phyloP scores from a whole-genome alignment of 129 eudicot species.

The Artemisia argyi region DNA sequence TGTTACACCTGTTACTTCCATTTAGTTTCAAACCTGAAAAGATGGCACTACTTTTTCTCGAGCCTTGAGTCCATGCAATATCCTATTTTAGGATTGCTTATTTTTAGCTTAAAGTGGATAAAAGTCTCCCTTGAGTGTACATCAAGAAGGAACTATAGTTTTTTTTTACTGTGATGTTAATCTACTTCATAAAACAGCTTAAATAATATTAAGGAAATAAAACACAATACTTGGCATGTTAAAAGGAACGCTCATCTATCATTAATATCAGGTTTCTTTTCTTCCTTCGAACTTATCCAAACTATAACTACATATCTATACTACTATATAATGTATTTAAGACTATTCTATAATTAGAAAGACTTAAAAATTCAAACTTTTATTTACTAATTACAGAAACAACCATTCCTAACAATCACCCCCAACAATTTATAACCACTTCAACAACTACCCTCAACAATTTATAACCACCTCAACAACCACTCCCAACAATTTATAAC shows the following conservation, averaged over 20 bases:
- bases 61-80: conserved; percentile 51
- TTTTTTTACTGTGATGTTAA: conserved; percentile 12
- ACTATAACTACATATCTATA: conserved; percentile 1
- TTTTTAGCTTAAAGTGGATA: conserved; percentile 17
- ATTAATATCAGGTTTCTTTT: not conserved
- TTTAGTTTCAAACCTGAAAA: conserved; percentile 20
- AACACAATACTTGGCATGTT: conserved; percentile 10
- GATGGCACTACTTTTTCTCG: conserved; percentile 40
- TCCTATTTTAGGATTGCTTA: conserved; percentile 18
- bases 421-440: no score
- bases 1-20: conserved; percentile 19
- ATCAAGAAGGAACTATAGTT: conserved; percentile 16
- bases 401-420: no score
- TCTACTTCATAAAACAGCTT: conserved; percentile 21
- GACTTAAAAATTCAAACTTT: no score
- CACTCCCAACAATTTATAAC: no score
- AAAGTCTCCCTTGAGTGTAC: conserved; percentile 22
- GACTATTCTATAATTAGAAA: no score
- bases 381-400: no score
- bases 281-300: not conserved
- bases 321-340: no score
- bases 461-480: no score
- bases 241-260: not conserved
- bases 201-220: not conserved
- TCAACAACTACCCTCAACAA: no score